These are phyloP conservation scores for Amyloporia xantha DNA, from an alignment of 768 basidiomycete genomes.

Conservation along the genomic window DNA sequence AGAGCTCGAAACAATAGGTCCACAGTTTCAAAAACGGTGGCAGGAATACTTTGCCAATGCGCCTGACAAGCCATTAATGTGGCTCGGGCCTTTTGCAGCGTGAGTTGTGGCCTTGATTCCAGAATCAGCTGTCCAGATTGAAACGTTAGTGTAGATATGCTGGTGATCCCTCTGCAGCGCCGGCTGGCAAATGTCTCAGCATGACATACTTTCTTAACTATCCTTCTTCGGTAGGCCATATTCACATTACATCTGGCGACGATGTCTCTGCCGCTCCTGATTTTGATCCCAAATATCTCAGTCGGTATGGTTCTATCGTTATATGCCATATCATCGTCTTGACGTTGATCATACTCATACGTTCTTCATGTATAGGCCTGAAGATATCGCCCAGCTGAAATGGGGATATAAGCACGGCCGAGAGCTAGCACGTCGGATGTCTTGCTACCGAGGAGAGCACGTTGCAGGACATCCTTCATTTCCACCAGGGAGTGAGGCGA, in stretches of 20 bases:
- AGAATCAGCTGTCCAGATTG: too few relatives aligned
- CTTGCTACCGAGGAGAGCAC: constrained; percentile 29
- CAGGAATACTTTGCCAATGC: constrained; percentile 14
- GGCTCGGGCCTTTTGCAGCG: constrained; percentile 7
- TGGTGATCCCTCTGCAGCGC: constrained; percentile 9
- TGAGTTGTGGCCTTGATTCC: constrained; percentile 5
- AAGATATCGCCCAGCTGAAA: constrained; percentile 32
- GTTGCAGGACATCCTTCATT: constrained; percentile 24
- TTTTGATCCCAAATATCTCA: constrained; percentile 41
- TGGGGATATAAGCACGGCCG: constrained; percentile 50
- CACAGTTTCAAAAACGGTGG: constrained; percentile 21
- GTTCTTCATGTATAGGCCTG: constrained; percentile 19
- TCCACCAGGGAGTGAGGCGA: constrained; percentile 21
- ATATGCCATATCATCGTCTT: too few relatives aligned
- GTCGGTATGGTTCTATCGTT: too few relatives aligned
- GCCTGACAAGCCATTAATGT: constrained; percentile 20
- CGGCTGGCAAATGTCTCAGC: constrained; percentile 24
- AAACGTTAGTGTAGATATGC: background rate
- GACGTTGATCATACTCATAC: too few relatives aligned
- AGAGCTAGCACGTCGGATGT: constrained; percentile 50
- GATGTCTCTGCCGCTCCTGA: constrained; percentile 34
- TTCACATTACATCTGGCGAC: constrained; percentile 39
- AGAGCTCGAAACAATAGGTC: constrained; percentile 20
- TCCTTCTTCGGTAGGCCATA: constrained; percentile 40
- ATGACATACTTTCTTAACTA: constrained; percentile 32